Evolutionary conservation across 257 asterid genomes (phyloP).

Genomic region (Solanum sejunctum): DNA sequence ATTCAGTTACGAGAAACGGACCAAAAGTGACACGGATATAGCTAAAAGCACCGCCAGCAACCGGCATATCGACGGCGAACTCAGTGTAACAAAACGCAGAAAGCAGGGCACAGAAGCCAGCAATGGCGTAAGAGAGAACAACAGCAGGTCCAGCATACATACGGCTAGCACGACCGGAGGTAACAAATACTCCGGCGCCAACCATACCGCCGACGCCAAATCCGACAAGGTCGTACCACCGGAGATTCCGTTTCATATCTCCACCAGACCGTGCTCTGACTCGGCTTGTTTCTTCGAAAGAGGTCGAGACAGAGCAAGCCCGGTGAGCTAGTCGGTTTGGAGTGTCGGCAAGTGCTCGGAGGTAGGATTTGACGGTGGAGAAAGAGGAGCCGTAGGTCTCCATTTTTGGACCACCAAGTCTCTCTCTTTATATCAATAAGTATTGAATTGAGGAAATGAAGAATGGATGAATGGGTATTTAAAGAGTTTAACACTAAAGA

Average conservation of each 20-base stretch:
- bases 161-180: slow-evolving; percentile 63
- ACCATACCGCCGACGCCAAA: slow-evolving; percentile 95
- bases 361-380: slow-evolving; percentile 43
- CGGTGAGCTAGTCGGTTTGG: slow-evolving; percentile 60
- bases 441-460: neutral
- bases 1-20: neutral
- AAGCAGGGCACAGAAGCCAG: slow-evolving; percentile 89
- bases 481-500: neutral
- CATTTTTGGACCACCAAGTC: neutral
- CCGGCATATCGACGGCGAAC: slow-evolving; percentile 96
- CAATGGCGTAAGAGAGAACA: slow-evolving; percentile 81
- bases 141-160: slow-evolving; percentile 81
- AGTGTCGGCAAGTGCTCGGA: slow-evolving; percentile 73
- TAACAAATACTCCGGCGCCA: slow-evolving; percentile 94
- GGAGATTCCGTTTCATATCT: slow-evolving; percentile 53
- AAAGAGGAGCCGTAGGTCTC: slow-evolving; percentile 34
- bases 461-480: neutral
- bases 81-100: slow-evolving; percentile 97
- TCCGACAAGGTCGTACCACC: slow-evolving; percentile 74
- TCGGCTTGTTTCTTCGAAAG: slow-evolving; percentile 42
- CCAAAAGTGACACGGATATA: slow-evolving; percentile 90
- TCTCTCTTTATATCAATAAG: neutral
- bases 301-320: slow-evolving; percentile 55
- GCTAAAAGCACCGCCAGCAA: slow-evolving; percentile 97
- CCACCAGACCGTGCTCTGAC: slow-evolving; percentile 49